Conservation (phyloP, 345 rosid species). For the Gossypium ekmanianum region DNA sequence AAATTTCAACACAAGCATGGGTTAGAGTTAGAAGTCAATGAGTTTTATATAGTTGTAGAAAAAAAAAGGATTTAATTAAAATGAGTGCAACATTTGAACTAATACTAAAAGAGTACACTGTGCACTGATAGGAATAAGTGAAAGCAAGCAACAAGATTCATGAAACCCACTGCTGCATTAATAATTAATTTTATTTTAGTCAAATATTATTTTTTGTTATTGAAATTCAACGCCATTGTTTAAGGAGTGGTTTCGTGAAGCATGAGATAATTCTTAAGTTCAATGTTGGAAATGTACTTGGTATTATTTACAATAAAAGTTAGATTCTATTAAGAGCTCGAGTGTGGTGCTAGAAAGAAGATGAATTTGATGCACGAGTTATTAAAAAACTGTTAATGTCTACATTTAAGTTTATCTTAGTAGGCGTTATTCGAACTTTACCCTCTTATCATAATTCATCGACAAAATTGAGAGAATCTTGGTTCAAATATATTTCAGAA, state of each 20-base stretch:
- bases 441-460: no score
- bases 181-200: neutral
- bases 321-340: neutral
- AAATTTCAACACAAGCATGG: neutral
- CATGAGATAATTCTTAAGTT: neutral
- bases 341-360: no score
- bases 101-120: neutral
- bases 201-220: neutral
- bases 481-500: no score
- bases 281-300: neutral
- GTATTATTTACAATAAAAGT: no score
- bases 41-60: neutral
- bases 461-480: no score
- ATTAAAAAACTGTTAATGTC: neutral
- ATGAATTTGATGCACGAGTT: neutral
- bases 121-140: neutral
- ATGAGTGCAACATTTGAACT: slow-evolving; percentile 1
- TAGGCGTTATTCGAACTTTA: no score
- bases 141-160: neutral
- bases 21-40: neutral
- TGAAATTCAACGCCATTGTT: slow-evolving; percentile 9
- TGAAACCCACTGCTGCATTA: neutral
- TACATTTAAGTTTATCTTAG: no score
- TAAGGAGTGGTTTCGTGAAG: neutral
- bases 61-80: neutral